These are phyloP conservation scores for Kentomonas sorsogonicus DNA, from an alignment of 208 protist genomes.

Conservation along the genomic window DNA sequence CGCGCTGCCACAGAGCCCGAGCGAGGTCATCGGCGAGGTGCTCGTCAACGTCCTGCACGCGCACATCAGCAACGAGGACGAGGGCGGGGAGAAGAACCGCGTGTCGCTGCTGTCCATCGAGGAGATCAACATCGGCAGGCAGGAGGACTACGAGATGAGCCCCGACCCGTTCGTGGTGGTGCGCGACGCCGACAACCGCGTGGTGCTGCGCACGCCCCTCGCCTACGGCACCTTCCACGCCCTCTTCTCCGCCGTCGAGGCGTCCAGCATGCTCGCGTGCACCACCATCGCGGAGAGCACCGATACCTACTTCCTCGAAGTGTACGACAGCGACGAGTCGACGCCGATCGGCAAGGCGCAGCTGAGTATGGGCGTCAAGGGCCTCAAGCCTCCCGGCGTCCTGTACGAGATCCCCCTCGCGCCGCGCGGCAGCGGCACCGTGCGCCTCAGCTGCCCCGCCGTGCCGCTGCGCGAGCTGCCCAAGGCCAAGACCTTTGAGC, in stretches of 20 bases:
- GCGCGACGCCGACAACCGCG: constrained; percentile 30
- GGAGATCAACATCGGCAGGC: constrained; percentile 24
- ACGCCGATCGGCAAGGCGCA: constrained; percentile 44
- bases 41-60: constrained; percentile 52
- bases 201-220: constrained; percentile 60
- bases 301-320: constrained; percentile 51
- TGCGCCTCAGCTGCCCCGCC: constrained; percentile 24
- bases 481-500: too few species aligned
- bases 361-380: constrained; percentile 39
- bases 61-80: constrained; percentile 17
- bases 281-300: constrained; percentile 49
- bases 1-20: constrained; percentile 28
- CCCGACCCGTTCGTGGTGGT: constrained; percentile 81
- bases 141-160: constrained; percentile 30
- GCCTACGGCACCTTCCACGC: constrained; percentile 39
- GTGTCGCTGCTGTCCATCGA: constrained; percentile 57
- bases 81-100: constrained; percentile 27
- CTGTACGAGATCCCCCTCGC: constrained; percentile 42
- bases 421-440: constrained; percentile 26
- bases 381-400: constrained; percentile 27
- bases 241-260: constrained; percentile 43
- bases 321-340: constrained; percentile 72
- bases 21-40: constrained; percentile 57
- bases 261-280: constrained; percentile 72
- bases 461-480: constrained; percentile 18